phyloP scores from a whole-genome alignment of 495 filamentous ascomycete genomes.

The Baudoinia panamericana region DNA sequence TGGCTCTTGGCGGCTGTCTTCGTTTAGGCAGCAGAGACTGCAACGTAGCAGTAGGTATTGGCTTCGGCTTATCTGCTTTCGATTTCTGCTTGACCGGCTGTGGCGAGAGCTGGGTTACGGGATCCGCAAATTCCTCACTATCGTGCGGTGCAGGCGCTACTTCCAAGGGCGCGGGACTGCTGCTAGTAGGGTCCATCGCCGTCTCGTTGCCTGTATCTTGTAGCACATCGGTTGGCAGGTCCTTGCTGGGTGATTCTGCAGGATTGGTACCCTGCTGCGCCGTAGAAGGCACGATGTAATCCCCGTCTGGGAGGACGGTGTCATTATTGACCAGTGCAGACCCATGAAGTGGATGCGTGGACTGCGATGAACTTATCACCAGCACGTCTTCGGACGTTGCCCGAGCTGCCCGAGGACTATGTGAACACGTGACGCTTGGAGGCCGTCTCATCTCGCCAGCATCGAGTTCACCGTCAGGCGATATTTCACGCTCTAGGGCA shows the following conservation, averaged over 20 bases:
- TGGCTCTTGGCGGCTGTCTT: constrained; percentile 14
- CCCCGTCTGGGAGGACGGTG: no score
- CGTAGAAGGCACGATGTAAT: constrained; percentile 17
- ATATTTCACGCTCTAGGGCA: no score
- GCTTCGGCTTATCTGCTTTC: constrained; percentile 21
- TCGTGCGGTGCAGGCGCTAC: constrained; percentile 1
- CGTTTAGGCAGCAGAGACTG: constrained; percentile 27
- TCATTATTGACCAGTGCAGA: constrained; percentile 5
- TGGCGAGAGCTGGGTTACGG: constrained; percentile 27
- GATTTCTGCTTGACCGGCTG: constrained; percentile 19
- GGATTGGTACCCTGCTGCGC: background rate
- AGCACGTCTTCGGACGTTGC: constrained; percentile 11
- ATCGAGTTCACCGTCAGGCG: no score
- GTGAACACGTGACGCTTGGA: background rate
- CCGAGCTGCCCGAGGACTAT: background rate
- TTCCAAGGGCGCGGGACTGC: constrained; percentile 2
- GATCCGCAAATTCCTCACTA: constrained; percentile 11
- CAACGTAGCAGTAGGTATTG: constrained; percentile 27
- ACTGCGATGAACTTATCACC: constrained; percentile 15
- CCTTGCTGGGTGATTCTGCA: background rate
- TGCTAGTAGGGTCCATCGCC: constrained; percentile 19
- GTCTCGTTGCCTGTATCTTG: constrained; percentile 17
- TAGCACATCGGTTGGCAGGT: background rate
- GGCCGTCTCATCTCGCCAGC: background rate
- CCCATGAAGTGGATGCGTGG: constrained; percentile 8